phyloP scores from a whole-genome alignment of 2,329 filamentous ascomycete species.

The Verticillium nubilum region DNA sequence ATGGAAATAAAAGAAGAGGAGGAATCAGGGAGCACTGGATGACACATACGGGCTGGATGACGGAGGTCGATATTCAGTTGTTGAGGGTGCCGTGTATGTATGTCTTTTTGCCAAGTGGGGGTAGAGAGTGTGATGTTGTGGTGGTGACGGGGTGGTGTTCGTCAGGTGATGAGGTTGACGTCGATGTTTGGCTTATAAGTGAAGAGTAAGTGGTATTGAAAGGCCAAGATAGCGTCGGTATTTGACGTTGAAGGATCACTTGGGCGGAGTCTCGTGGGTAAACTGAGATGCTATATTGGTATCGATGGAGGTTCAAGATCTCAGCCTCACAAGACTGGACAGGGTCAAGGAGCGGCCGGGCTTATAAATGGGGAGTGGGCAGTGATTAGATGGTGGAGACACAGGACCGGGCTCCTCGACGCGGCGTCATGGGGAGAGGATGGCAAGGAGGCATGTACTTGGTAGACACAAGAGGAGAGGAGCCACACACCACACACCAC shows the following conservation, averaged over 20 bases:
- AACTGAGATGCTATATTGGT: conserved; percentile 14
- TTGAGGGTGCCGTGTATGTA: conserved; percentile 2
- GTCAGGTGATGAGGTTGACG: conserved; percentile 5
- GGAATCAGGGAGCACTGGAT: conserved; percentile 17
- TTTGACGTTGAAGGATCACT: background rate
- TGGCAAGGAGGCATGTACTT: conserved; percentile 4
- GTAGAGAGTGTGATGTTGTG: background rate
- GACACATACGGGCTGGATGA: conserved; percentile 17
- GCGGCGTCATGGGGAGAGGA: conserved; percentile 6
- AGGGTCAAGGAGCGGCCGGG: conserved; percentile 9
- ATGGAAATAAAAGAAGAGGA: conserved; percentile 18
- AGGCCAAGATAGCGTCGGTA: background rate
- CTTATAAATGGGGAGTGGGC: conserved; percentile 14
- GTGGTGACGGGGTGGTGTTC: background rate
- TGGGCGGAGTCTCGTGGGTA: conserved; percentile 10
- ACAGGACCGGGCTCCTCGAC: conserved; percentile 7
- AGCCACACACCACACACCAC: conserved; percentile 7
- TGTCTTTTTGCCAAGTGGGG: background rate
- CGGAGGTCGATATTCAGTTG: conserved; percentile 3
- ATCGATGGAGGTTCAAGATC: conserved; percentile 13
- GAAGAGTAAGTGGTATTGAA: background rate
- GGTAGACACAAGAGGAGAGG: conserved; percentile 6
- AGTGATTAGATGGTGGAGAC: conserved; percentile 12
- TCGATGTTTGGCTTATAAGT: conserved; percentile 4
- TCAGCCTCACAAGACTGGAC: conserved; percentile 11